Percentiles rank a stretch among this genome's conserved stretches.
These are phyloP conservation scores for Pachysandra terminalis DNA, from an alignment of 164 flowering plant genomes.

Conservation along the genomic window DNA sequence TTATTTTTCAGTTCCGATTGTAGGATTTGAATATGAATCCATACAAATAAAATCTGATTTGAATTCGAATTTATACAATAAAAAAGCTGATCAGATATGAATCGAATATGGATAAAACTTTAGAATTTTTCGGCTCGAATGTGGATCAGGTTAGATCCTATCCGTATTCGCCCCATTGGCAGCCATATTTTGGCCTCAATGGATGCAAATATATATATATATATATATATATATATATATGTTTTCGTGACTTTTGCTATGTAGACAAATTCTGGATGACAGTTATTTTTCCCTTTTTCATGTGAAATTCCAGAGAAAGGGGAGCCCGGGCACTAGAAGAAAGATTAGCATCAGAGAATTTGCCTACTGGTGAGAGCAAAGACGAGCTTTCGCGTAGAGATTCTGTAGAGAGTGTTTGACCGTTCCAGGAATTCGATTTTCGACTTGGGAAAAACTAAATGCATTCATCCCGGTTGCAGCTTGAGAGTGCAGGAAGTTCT, in stretches of 20 bases:
- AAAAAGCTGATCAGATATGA: too few relatives aligned
- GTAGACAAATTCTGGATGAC: background rate
- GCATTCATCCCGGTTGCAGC: background rate
- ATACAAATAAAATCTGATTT: too few relatives aligned
- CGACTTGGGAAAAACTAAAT: background rate
- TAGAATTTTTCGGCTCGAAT: too few relatives aligned
- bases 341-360: constrained; percentile 71
- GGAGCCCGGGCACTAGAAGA: constrained; percentile 96
- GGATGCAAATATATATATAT: too few relatives aligned
- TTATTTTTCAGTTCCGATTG: too few relatives aligned
- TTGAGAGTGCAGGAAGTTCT: background rate
- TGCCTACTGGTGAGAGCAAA: constrained; percentile 31
- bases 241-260: background rate
- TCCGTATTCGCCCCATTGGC: too few relatives aligned
- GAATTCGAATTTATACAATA: too few relatives aligned
- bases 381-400: constrained; percentile 44
- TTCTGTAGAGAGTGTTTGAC: constrained; percentile 58
- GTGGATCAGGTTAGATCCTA: too few relatives aligned
- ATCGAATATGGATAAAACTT: too few relatives aligned
- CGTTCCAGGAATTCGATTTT: background rate
- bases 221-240: too few relatives aligned
- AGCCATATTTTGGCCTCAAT: too few relatives aligned
- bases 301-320: constrained; percentile 57
- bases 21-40: too few relatives aligned
- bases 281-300: background rate